A percentile compares a stretch with the other conserved stretches of the same genome.
Conservation (phyloP, 805 yeast genomes). For the Candida tammaniensis region DNA sequence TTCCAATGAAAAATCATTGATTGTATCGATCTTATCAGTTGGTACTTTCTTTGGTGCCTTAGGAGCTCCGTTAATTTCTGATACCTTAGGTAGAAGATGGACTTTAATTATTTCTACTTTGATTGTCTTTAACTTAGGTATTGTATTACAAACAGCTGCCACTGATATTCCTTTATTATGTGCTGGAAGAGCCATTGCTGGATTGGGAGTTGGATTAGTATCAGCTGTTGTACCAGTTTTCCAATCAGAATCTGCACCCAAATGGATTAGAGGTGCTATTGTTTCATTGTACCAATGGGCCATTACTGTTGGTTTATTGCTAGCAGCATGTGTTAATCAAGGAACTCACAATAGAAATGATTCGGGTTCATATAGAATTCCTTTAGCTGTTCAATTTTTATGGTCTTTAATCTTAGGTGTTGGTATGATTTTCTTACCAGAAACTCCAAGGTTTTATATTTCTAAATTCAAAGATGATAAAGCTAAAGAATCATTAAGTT, state of each 20-base stretch:
- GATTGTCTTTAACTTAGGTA: slow-evolving; percentile 34
- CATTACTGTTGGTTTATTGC: slow-evolving; percentile 38
- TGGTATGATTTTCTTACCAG: slow-evolving; percentile 36
- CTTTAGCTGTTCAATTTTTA: slow-evolving; percentile 37
- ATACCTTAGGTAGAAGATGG: slow-evolving; percentile 38
- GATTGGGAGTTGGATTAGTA: slow-evolving; percentile 41
- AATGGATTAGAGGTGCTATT: slow-evolving; percentile 44
- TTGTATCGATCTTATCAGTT: slow-evolving; percentile 31
- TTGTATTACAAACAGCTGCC: slow-evolving; percentile 36
- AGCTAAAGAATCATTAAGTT: slow-evolving; percentile 30
- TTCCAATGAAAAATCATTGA: slow-evolving; percentile 21
- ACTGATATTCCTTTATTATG: slow-evolving; percentile 33
- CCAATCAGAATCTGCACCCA: slow-evolving; percentile 40
- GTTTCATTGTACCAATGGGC: slow-evolving; percentile 42
- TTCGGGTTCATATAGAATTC: slow-evolving; percentile 40
- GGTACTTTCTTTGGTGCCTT: slow-evolving; percentile 43
- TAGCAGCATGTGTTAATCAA: slow-evolving; percentile 37
- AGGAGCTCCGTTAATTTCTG: slow-evolving; percentile 34
- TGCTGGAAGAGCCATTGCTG: slow-evolving; percentile 42
- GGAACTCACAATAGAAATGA: slow-evolving; percentile 32
- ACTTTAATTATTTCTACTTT: slow-evolving; percentile 32
- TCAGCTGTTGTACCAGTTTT: slow-evolving; percentile 39
- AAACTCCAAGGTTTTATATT: slow-evolving; percentile 38
- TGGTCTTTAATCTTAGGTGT: slow-evolving; percentile 35
- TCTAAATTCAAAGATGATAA: slow-evolving; percentile 23